Evolutionary conservation across 78 protist genomes (phyloP), one percentile per base, ranked within the genome.

Genomic region (Guillardia theta): DNA sequence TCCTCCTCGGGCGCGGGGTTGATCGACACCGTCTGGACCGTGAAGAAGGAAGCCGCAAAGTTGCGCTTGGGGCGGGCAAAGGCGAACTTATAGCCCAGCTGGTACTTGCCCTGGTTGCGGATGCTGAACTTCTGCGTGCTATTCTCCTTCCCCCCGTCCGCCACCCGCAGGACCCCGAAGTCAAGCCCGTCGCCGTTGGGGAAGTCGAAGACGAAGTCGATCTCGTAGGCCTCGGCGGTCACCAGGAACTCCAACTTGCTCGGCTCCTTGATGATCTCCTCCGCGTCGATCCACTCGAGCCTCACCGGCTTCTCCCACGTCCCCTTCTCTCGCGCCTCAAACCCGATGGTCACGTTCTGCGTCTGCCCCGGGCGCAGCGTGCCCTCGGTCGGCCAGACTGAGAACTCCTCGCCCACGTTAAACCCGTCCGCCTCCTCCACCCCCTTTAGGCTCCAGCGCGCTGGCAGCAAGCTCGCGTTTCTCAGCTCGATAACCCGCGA

Each of bases 21-120:
- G 62, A 21, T 10, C 19, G 45, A 46, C 37, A 21, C 94, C 36
- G 24, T 21, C 43, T 48, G 46, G 41, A 70, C 41, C 45, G 83
- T 24, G 22, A 70, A 70, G 83, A 36, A 70, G 27, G n/a, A 36
- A 43, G 83, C 83, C 1, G 41, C 83, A 0, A 70, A 36, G 41
- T 43, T 70, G 27, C 83, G 83, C 41, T 18, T 4, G 27, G 83
- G 83, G 36, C 83, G 83, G 21, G 46, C 48, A 48, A 37, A 37
- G 24, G 6, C 18, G 33, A 94, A 9, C 93, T 92, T 36, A 88
- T 22, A 97, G 6, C 46, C 48, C 5, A 94, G 27, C 19, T 93
- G 93, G 95, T 97, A 96, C 95, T 77, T 70, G 58, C 97, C 97
- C 24, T 10, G 39, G 96, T 97, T 97, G 44, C 18, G 0, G 39